phyloP scores from a whole-genome alignment of 768 basidiomycete species.

The Hortiboletus campestris region DNA sequence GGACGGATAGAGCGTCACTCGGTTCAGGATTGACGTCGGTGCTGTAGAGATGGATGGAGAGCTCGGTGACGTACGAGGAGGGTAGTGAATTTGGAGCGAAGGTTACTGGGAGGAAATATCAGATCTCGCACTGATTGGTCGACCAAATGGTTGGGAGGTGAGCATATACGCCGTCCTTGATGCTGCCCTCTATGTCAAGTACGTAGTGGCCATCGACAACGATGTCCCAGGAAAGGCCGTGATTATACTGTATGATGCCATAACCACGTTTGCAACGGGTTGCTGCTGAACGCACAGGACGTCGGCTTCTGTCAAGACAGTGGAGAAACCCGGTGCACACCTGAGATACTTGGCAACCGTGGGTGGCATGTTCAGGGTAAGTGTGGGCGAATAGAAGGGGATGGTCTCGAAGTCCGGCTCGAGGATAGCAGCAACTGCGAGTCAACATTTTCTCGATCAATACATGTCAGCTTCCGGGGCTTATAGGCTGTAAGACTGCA shows the following conservation, averaged over 20 bases:
- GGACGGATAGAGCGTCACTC: constrained; percentile 8
- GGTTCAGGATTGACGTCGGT: constrained; percentile 3
- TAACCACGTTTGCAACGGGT: neutral
- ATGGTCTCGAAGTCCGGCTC: no score
- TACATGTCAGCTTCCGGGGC: constrained; percentile 1
- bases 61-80: neutral
- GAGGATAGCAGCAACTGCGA: no score
- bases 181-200: constrained; percentile 8
- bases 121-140: constrained; percentile 8
- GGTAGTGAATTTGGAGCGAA: constrained; percentile 5
- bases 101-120: constrained; percentile 12
- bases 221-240: constrained; percentile 7
- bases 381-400: constrained; percentile 2
- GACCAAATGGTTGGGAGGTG: constrained; percentile 13
- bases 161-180: constrained; percentile 9
- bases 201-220: constrained; percentile 11
- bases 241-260: constrained; percentile 5
- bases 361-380: constrained; percentile 11
- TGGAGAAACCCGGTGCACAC: constrained; percentile 7
- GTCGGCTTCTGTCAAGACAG: neutral
- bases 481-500: neutral
- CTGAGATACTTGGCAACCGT: constrained; percentile 4
- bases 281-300: constrained; percentile 4
- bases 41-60: constrained; percentile 3
- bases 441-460: no score